Evolutionary conservation across 257 asterid species (phyloP), one percentile per base, ranked within the genome.

Genomic region (Fraxinus quadrangulata): DNA sequence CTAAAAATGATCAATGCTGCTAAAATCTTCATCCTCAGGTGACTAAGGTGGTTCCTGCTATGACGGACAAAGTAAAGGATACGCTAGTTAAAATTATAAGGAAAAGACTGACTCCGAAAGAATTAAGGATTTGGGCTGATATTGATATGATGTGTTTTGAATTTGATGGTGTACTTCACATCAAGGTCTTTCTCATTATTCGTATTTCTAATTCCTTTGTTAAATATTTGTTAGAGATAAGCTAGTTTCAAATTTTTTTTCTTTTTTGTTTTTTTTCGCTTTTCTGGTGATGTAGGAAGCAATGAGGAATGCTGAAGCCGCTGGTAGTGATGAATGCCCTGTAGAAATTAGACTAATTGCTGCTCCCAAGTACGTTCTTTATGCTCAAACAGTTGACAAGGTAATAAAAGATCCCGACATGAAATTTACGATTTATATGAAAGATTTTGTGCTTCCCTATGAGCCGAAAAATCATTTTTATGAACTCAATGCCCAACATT

Each of bases 281-380:
- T 40, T 10, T 40, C 47, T 40, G 47, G 47, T 10, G 47, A 40
- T 79, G 67, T 81, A 94, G 99, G 98, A 86, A 33, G 99, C 99
- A 8, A 94, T 94, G 99, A 92, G 97, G 34, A 94, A 91, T 88
- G 98, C 99, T 81, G 99, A 94, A 88, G 97, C 97, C 78, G 96
- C 96, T 72, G 98, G 99, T 37, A 94, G 90, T 82, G 77, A 85
- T 34, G 98, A 91, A 78, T 94, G 99, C 85, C 97, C 97, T 0
- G 97, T 94, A 75, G 91, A 92, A 87, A 94, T 91, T 79, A 92
- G 90, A 83, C 99, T 92, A 42, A 95, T 94, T 81, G 94, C 94
- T 70, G 92, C 97, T 81, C 99, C 97, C 21, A 90, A 92, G 69
- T 91, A 89, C 81, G 97, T 92, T 67, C 94, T 94, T 23, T 90